A percentile compares a stretch with the other conserved stretches of the same genome.
phyloP scores from a whole-genome alignment of 192 early-diverging fungal species.

The Mortierella antarctica region DNA sequence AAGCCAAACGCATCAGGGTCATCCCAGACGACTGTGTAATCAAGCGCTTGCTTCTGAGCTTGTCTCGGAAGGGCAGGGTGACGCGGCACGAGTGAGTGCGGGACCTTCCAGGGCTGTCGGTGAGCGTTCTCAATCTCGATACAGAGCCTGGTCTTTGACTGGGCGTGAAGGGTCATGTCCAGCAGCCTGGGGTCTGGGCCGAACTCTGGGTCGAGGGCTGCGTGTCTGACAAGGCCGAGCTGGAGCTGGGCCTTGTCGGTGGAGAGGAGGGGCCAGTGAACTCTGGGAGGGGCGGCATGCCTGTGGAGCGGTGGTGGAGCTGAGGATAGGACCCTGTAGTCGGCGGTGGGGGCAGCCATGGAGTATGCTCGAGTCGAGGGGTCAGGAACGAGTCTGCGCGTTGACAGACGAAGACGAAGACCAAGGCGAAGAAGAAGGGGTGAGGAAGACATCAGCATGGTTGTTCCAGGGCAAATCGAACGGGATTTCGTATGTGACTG shows the following conservation, averaged over 20 bases:
- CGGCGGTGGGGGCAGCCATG: background rate
- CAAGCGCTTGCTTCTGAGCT: background rate
- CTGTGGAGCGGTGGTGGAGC: background rate
- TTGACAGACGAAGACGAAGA: too few species aligned
- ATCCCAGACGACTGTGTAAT: constrained; percentile 18
- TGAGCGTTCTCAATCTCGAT: constrained; percentile 21
- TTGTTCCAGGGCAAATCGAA: too few species aligned
- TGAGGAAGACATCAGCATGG: too few species aligned
- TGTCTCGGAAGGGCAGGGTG: constrained; percentile 5
- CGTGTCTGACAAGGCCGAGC: constrained; percentile 9
- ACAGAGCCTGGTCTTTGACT: constrained; percentile 8
- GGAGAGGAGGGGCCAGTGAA: background rate
- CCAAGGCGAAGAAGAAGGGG: too few species aligned
- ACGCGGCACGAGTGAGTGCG: constrained; percentile 14
- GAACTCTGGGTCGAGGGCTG: constrained; percentile 3
- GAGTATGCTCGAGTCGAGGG: background rate
- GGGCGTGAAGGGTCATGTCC: background rate
- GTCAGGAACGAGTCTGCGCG: too few species aligned
- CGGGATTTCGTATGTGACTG: too few species aligned
- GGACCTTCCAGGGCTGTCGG: constrained; percentile 12
- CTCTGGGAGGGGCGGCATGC: too few species aligned
- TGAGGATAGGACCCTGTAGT: constrained; percentile 8
- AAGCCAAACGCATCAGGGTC: constrained; percentile 49
- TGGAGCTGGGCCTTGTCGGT: constrained; percentile 1
- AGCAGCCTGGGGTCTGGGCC: constrained; percentile 17